Evolutionary conservation across 192 early-diverging fungal species (phyloP), one percentile per base, ranked within the genome.

Genomic region (Oehlia diaphana): DNA sequence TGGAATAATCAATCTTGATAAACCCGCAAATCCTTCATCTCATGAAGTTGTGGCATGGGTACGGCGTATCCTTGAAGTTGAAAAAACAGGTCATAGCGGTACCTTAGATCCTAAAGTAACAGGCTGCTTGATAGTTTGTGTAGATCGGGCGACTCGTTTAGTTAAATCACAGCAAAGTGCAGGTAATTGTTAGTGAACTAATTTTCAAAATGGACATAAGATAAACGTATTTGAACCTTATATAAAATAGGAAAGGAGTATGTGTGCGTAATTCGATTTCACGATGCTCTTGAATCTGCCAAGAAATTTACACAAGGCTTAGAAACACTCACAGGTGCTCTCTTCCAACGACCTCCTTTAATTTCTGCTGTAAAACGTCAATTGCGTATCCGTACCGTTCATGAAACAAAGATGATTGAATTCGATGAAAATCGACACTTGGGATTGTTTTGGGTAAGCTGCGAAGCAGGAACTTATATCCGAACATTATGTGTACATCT

Each of bases 1-100:
- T 89, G 98, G 98, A 83, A 93, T 97, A 68, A 99, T 99, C 87
- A 99, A 99, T 89, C 90, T 99, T 79, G 98, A 99, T 90, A 99
- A 99, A 89, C 98, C 98, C 47, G 92, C 98, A 44, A 99, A 99
- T 89, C 98, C 98, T 72, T 98, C 97, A 72, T 99, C 98, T 66
- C 98, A 99, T 90, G 98, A 99, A 87, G 98, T 99, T 31, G 98
- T 99, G 71, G 98, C 98, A 74, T 99, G 98, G 98, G 96, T 99
- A 84, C 92, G 95, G 53, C 94, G 97, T 77, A 99, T 99, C 76
- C 91, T 99, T 70, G 92, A 94, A 74, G 95, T 96, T 33, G 96
- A 99, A 81, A 99, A 99, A 85, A 99, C 98, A 65, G 98, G 98
- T 37, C 98, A 99, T 91, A 93, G 92, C 82, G 98, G 98, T 64